Conservation (phyloP, 1,139 yeast species). For the Meyerozyma elateridarum region DNA sequence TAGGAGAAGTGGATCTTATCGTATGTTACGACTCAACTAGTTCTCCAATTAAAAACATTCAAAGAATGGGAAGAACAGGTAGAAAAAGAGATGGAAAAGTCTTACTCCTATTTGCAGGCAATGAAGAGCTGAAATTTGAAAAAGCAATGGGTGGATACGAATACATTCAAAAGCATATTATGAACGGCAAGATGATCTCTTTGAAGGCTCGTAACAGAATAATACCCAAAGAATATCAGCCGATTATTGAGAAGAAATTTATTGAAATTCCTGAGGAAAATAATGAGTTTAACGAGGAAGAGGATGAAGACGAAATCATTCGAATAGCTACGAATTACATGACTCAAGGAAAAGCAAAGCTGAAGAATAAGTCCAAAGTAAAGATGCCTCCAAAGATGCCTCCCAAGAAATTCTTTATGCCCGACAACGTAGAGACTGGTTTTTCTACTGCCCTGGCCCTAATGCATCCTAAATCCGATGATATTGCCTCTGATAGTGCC, state of each 20-base stretch:
- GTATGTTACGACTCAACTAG: slow-evolving; percentile 90
- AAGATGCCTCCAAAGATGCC: slow-evolving; percentile 14
- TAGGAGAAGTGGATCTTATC: slow-evolving; percentile 94
- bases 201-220: slow-evolving; percentile 55
- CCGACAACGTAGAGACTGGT: slow-evolving; percentile 71
- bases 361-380: slow-evolving; percentile 20
- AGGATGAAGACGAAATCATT: slow-evolving; percentile 68
- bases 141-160: slow-evolving; percentile 83
- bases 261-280: slow-evolving; percentile 73
- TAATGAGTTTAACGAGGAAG: slow-evolving; percentile 41
- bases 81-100: slow-evolving; percentile 88
- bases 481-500: slow-evolving; percentile 1
- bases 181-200: slow-evolving; percentile 37
- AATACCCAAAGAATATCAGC: slow-evolving; percentile 52
- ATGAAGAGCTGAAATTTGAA: slow-evolving; percentile 75
- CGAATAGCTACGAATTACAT: slow-evolving; percentile 53
- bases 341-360: slow-evolving; percentile 22
- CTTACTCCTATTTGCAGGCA: slow-evolving; percentile 68
- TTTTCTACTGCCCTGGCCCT: slow-evolving; percentile 41
- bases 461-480: neutral
- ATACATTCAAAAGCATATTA: slow-evolving; percentile 64
- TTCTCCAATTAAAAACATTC: slow-evolving; percentile 90
- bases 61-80: slow-evolving; percentile 98
- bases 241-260: slow-evolving; percentile 49
- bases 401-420: slow-evolving; percentile 60